Evolutionary conservation across 768 basidiomycete genomes (phyloP).

Genomic region (Russula lepida): DNA sequence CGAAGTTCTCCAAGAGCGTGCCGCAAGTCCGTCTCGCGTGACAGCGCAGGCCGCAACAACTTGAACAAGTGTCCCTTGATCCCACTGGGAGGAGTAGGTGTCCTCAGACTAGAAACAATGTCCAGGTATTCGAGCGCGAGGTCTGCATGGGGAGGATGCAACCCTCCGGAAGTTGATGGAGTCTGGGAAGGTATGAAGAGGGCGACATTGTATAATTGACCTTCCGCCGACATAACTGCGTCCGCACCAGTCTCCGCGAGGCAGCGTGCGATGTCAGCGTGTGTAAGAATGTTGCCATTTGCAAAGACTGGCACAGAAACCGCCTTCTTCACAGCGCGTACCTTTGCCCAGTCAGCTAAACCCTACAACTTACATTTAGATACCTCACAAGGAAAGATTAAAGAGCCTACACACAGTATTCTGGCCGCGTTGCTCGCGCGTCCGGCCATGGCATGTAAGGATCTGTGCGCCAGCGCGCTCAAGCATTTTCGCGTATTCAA

Average conservation of each 20-base stretch:
- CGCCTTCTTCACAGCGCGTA: conserved; percentile 82
- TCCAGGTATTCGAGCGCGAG: conserved; percentile 83
- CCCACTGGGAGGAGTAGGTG: conserved; percentile 61
- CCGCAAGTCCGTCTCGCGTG: conserved; percentile 58
- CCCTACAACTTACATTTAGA: conserved; percentile 40
- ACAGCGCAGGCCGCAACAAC: conserved; percentile 71
- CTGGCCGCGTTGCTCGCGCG: conserved; percentile 87
- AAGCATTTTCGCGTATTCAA: conserved; percentile 93
- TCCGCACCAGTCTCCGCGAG: conserved; percentile 80
- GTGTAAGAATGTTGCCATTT: conserved; percentile 90
- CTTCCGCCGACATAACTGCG: conserved; percentile 93
- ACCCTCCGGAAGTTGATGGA: conserved; percentile 19
- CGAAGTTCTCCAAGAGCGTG: conserved; percentile 53
- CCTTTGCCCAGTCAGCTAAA: conserved; percentile 83
- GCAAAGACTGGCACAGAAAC: conserved; percentile 92
- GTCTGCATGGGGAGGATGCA: conserved; percentile 49
- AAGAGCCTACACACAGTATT: conserved; percentile 43
- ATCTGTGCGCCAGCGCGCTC: conserved; percentile 94
- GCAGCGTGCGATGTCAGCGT: conserved; percentile 74
- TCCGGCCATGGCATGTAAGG: conserved; percentile 86
- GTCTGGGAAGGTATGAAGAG: conserved; percentile 42
- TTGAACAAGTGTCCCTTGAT: conserved; percentile 94
- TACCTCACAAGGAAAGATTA: not conserved
- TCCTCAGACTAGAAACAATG: conserved; percentile 64
- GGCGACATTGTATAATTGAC: conserved; percentile 86